phyloP scores from a whole-genome alignment of 768 basidiomycete genomes.

The Collybia nuda region DNA sequence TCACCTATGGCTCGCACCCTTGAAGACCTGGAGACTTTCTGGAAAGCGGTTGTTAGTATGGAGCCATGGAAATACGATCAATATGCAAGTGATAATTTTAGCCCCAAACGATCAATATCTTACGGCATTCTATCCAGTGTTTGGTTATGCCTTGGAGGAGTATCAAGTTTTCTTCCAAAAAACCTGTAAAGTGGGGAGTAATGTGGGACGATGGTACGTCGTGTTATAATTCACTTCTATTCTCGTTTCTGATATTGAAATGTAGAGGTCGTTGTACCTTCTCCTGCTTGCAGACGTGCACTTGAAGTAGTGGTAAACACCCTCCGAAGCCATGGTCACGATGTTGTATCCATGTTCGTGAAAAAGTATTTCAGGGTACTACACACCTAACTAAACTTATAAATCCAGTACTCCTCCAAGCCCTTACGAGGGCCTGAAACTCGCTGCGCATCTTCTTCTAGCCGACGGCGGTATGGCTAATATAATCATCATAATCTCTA shows the following conservation, averaged over 20 bases:
- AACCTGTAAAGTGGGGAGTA: constrained; percentile 50
- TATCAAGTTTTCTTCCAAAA: constrained; percentile 21
- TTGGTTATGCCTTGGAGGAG: constrained; percentile 40
- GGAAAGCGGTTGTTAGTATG: constrained; percentile 60
- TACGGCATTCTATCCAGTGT: constrained; percentile 22
- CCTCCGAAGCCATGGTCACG: constrained; percentile 46
- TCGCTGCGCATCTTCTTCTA: constrained; percentile 51
- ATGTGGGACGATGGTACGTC: constrained; percentile 62
- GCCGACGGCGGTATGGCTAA: constrained; percentile 44
- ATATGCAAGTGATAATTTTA: constrained; percentile 25
- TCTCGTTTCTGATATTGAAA: not conserved
- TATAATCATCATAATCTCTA: not conserved
- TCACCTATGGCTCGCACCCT: constrained; percentile 64
- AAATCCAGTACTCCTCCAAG: constrained; percentile 37
- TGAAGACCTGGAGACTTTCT: constrained; percentile 62
- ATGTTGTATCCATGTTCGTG: constrained; percentile 46
- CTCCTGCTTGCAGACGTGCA: constrained; percentile 59
- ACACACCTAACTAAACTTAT: not conserved
- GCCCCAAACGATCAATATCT: constrained; percentile 12
- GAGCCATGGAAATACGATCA: constrained; percentile 67
- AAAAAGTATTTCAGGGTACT: not conserved
- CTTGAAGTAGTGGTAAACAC: constrained; percentile 43
- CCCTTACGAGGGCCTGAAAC: constrained; percentile 50
- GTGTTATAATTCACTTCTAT: not conserved
- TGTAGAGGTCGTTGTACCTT: constrained; percentile 55